Evolutionary conservation across 2,329 filamentous ascomycete species (phyloP), one percentile per base, ranked within the genome.

Genomic region (Neofusicoccum cordaticola): DNA sequence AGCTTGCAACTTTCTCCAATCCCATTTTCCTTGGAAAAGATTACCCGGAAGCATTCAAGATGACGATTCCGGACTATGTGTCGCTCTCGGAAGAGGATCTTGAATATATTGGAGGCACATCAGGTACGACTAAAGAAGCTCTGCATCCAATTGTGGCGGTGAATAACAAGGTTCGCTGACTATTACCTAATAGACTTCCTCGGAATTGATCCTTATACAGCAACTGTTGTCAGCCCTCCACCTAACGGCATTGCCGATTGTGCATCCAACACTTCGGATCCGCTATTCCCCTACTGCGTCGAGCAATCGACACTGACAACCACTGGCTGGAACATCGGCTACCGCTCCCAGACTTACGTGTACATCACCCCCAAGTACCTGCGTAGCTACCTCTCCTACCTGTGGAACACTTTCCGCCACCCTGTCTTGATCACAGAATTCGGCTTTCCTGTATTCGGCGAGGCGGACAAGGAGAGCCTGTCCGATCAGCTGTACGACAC

Each of bases 311-410:
- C 75, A 0, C 75, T 72, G 1, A 83, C 83, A 44, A 72, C 77
- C 1, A 81, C 81, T 35, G 85, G 84, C 2, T 88, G 86, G 31
- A 77, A 84, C 68, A 84, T 87, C 56, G 86, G 86, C 19, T 86
- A 86, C 66, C 77, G 80, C 12, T 85, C 83, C 2, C 76, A 85
- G 39, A 79, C 79, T 2, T 86, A 86, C 69, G 81, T 84, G n/a
- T 86, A 87, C 73, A 82, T 84, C 39, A 84, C 86, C 0, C 86
- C 86, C 0, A 80, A 78, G 2, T 87, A 86, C 68, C 79, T 89
- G n/a, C 80, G 84, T 61, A 79, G 78, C 62, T 83, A 84, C 67
- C 77, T 86, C 4, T 82, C 78, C 67, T 88, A 87, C 69, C 74
- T 89, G 2, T 85, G 82, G 78, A 87, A 87, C 72, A 87, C 83